Base-by-base conservation (phyloP, 2,329 filamentous ascomycete genomes). In the Pyrenochaeta sp. region DNA sequence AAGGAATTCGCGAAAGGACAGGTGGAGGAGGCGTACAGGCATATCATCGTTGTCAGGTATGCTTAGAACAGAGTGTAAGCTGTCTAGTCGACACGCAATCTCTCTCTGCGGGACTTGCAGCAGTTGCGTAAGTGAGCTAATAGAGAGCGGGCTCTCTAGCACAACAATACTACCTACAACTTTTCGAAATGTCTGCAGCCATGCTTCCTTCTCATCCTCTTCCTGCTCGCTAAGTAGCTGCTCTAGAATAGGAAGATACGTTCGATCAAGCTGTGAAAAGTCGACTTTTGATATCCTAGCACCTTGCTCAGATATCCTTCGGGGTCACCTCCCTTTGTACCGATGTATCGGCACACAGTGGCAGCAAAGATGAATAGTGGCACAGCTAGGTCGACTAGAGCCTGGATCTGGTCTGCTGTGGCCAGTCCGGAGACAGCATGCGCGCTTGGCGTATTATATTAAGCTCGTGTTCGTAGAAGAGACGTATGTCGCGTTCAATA, bases 281-380 rank as follows among this genome's bases (percentile, higher is more conserved):
- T 56, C 6, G 53, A 12, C 39, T 60, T 64, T 33, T 29, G 46
- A 56, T 63, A 58, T 17, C 51, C 12, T 23, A 65, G 32, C 6
- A 66, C 51, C 27, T 56, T 64, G 12, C 58, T 45, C 18, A 67
- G 36, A 30, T 45, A 54, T 1, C 27, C 51, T 31, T 46, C 29
- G 42, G 60, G 56, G 51, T 59, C 20, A 27, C 56, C 6, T 58
- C 53, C 39, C 40, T 60, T 53, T 6, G 18, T 49, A 20, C 54
- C 46, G 42, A 72, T 29, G 49, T 64, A 71, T 33, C 64, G 64
- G 49, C 58, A 69, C 9, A 58, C 55, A 2, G 66, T 72, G 23
- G 61, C 61, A 42, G 75, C 69, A 32, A 59, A 74, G 49, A 77
- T 77, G 49, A 77, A 77, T 17, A 77, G 55, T 9, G 58, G 62